Evolutionary conservation across 2,329 filamentous ascomycete species (phyloP).

Genomic region (Emericellopsis atlantica): DNA sequence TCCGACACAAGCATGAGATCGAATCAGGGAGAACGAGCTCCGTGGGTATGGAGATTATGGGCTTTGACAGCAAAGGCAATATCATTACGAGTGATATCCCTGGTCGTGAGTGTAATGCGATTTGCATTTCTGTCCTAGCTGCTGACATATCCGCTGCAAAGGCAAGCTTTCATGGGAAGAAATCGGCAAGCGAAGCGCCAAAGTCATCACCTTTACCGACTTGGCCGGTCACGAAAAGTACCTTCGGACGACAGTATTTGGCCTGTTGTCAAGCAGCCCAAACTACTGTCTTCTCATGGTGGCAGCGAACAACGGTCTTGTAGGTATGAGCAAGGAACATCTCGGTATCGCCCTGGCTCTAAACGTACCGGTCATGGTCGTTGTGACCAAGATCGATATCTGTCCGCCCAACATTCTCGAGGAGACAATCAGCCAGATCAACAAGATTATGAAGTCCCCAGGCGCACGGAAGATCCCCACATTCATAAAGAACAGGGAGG

Average conservation of each 20-base stretch:
- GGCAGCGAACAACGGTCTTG: conserved; percentile 89
- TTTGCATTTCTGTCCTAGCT: too few relatives aligned
- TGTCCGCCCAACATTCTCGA: conserved; percentile 91
- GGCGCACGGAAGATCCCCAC: conserved; percentile 92
- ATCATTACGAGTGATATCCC: conserved; percentile 72
- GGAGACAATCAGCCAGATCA: conserved; percentile 85
- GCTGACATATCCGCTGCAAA: conserved; percentile 7
- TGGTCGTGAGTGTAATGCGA: conserved; percentile 46
- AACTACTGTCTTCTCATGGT: conserved; percentile 99
- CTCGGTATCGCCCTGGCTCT: conserved; percentile 86
- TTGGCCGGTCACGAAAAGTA: conserved; percentile 93
- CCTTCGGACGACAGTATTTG: conserved; percentile 90
- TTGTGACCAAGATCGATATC: conserved; percentile 97
- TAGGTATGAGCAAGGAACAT: conserved; percentile 98
- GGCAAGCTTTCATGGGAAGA: conserved; percentile 85
- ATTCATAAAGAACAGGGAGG: conserved; percentile 82
- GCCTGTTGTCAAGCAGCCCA: conserved; percentile 82
- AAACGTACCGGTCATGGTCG: conserved; percentile 95
- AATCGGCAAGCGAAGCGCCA: conserved; percentile 86
- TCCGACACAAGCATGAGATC: conserved; percentile 95
- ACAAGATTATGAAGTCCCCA: conserved; percentile 84
- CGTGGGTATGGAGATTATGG: conserved; percentile 98
- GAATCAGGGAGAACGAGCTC: conserved; percentile 92
- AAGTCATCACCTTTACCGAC: conserved; percentile 95
- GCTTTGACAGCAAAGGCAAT: conserved; percentile 78